A percentile compares a stretch with the other conserved stretches of the same genome.
Evolutionary conservation across 352 stramenopile genomes (phyloP).

Genomic region (Phytophthora tubulina): DNA sequence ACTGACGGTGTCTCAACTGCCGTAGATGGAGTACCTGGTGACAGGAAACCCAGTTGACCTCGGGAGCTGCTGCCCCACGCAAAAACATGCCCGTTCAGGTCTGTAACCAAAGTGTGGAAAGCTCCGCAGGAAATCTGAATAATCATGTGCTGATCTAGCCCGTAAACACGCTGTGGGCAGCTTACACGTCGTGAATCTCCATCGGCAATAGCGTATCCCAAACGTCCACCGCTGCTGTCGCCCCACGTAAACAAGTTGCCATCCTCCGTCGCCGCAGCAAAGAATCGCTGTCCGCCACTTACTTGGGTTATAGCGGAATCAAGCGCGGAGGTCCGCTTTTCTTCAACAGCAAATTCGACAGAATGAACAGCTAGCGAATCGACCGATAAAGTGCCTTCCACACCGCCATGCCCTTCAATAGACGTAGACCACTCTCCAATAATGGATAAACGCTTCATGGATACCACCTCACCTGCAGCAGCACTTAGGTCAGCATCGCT

Average conservation of each 20-base stretch:
- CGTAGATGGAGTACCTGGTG: conserved; percentile 26
- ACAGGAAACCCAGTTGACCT: conserved; percentile 61
- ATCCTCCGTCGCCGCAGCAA: conserved; percentile 53
- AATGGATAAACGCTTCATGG: conserved; percentile 42
- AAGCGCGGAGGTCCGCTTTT: neutral
- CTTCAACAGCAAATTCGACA: conserved; percentile 33
- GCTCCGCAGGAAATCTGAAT: conserved; percentile 71
- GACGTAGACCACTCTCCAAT: conserved; percentile 60
- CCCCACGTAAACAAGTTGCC: conserved; percentile 70
- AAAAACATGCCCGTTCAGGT: conserved; percentile 82
- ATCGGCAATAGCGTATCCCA: conserved; percentile 61
- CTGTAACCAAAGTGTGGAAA: conserved; percentile 74
- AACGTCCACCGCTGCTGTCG: conserved; percentile 63
- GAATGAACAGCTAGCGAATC: conserved; percentile 23
- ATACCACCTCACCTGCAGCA: conserved; percentile 1
- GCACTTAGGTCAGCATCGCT: neutral
- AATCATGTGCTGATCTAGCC: conserved; percentile 49
- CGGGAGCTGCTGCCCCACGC: conserved; percentile 72
- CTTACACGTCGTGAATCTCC: conserved; percentile 56
- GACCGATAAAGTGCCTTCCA: neutral
- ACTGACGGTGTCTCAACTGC: conserved; percentile 47
- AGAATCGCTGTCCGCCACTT: conserved; percentile 65
- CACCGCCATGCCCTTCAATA: conserved; percentile 14
- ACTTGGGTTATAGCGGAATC: conserved; percentile 46
- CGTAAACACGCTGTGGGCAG: conserved; percentile 46